Evolutionary conservation across 306 rosid genomes (phyloP).

Genomic region (Dalbergia cultrata): DNA sequence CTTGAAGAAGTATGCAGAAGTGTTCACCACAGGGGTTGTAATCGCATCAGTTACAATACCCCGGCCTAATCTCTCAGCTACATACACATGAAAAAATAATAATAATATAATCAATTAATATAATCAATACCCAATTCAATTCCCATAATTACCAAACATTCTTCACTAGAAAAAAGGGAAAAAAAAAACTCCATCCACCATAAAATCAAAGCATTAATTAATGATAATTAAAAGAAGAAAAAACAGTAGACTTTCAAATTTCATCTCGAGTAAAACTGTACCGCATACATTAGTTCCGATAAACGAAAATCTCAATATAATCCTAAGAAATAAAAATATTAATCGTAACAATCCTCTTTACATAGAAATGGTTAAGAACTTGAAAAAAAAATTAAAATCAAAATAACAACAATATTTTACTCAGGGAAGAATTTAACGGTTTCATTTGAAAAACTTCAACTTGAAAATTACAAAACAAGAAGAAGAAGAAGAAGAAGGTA

Average conservation of each 20-base stretch:
- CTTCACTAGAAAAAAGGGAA: not conserved
- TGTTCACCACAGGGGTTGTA: slow-evolving; percentile 92
- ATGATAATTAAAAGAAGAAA: no score
- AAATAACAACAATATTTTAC: no score
- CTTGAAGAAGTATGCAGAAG: slow-evolving; percentile 85
- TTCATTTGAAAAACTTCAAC: no score
- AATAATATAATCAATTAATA: not conserved
- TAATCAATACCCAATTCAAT: not conserved
- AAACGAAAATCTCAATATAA: no score
- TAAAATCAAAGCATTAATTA: not conserved
- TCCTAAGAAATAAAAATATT: no score
- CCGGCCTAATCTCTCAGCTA: slow-evolving; percentile 93
- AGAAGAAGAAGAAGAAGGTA: slow-evolving; percentile 12
- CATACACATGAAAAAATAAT: slow-evolving; percentile 14
- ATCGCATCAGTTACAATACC: slow-evolving; percentile 87
- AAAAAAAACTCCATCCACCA: not conserved
- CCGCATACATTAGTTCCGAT: no score
- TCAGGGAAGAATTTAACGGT: no score
- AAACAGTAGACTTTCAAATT: not conserved
- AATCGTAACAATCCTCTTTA: no score
- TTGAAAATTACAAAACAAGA: not conserved
- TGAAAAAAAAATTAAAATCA: no score
- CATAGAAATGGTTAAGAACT: no score
- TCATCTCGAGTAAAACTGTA: no score
- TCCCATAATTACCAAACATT: not conserved